Percentiles rank a stretch among this genome's conserved stretches.
phyloP scores from a whole-genome alignment of 2,329 filamentous ascomycete genomes.

The Blastomyces parvus region DNA sequence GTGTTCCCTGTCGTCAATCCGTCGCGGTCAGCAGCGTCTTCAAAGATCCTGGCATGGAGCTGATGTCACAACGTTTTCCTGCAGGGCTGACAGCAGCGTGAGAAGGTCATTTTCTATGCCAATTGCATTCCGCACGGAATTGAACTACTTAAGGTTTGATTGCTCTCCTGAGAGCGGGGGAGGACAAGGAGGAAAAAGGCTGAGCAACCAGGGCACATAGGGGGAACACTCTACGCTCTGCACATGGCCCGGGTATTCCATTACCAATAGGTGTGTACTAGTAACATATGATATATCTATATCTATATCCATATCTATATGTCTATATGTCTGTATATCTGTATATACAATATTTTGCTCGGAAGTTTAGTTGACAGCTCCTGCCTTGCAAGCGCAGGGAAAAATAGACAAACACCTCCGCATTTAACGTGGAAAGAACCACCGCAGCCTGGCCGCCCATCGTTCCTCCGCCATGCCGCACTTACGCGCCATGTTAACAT shows the following conservation, averaged over 20 bases:
- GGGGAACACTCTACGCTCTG: not conserved
- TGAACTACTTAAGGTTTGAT: no score
- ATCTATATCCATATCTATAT: no score
- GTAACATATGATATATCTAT: no score
- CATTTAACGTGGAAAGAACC: not conserved
- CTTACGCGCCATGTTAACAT: not conserved
- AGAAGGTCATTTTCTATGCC: not conserved
- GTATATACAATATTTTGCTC: not conserved
- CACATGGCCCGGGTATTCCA: no score
- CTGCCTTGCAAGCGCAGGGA: not conserved
- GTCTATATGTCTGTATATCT: no score
- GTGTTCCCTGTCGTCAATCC: no score
- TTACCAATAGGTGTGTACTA: no score
- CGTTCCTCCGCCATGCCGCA: not conserved
- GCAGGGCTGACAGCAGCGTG: not conserved
- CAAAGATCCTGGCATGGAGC: not conserved
- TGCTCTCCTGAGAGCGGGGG: no score
- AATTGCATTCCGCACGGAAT: not conserved
- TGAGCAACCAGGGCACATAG: not conserved
- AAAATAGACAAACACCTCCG: not conserved
- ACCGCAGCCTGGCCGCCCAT: not conserved
- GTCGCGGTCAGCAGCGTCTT: not conserved
- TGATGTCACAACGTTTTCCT: not conserved
- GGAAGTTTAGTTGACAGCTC: not conserved
- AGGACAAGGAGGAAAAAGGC: not conserved